These are phyloP conservation scores for Ephemerocybe angulata DNA, from an alignment of 768 basidiomycete species.

Conservation along the genomic window DNA sequence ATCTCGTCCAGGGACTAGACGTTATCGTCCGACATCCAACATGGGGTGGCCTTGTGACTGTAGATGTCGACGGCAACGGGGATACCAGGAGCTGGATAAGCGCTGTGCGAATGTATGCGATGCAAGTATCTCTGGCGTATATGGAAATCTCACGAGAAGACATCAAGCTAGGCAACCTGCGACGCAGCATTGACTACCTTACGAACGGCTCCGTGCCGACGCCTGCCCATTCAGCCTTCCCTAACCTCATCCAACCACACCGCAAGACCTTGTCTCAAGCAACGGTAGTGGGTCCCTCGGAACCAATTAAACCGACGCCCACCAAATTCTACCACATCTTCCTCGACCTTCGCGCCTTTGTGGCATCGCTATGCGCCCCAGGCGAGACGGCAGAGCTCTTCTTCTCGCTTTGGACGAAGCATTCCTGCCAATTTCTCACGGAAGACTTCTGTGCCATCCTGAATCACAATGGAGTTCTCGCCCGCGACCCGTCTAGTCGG, in stretches of 20 bases:
- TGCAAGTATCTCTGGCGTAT: conserved; percentile 82
- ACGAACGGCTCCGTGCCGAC: conserved; percentile 47
- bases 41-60: conserved; percentile 84
- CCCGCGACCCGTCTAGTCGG: conserved; percentile 70
- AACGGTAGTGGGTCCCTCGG: conserved; percentile 24
- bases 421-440: conserved; percentile 81
- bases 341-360: conserved; percentile 88
- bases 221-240: conserved; percentile 68
- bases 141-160: conserved; percentile 52
- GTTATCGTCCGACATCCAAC: conserved; percentile 95
- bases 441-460: conserved; percentile 90
- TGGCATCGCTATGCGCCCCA: conserved; percentile 83
- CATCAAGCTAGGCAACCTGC: conserved; percentile 32
- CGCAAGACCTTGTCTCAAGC: conserved; percentile 38
- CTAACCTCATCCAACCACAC: conserved; percentile 44
- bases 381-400: conserved; percentile 92
- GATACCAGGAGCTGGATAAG: conserved; percentile 84
- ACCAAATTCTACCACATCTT: conserved; percentile 87
- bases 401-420: conserved; percentile 89
- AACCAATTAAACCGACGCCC: conserved; percentile 34
- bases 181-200: conserved; percentile 45
- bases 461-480: conserved; percentile 86
- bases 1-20: conserved; percentile 88
- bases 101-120: conserved; percentile 86
- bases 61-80: conserved; percentile 83